Percentiles rank a stretch among this genome's conserved stretches.
Conservation (phyloP, 2,329 filamentous ascomycete genomes). For the Nakataea oryzae region DNA sequence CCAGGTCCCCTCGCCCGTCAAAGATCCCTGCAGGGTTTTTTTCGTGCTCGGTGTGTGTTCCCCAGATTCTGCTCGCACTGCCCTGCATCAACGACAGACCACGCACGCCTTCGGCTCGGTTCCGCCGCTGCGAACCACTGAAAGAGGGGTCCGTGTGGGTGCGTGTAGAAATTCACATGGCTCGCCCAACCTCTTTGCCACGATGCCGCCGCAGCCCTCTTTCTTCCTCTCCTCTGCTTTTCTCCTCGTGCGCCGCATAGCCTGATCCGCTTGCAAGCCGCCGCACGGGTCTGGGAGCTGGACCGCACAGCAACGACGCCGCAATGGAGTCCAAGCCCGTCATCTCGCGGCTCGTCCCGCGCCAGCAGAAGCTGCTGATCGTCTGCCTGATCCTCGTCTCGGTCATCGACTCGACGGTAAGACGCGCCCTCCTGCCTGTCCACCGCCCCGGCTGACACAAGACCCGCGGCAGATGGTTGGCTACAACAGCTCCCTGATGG, state of each 20-base stretch:
- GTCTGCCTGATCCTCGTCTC: not conserved
- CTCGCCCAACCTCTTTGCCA: too few species aligned
- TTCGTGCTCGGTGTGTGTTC: too few species aligned
- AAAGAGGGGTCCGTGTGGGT: not conserved
- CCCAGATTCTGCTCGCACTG: not conserved
- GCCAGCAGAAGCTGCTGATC: not conserved
- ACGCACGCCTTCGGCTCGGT: not conserved
- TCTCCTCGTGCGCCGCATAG: not conserved
- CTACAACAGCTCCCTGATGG: slow-evolving; percentile 23
- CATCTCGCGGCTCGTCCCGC: not conserved
- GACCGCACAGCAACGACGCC: not conserved
- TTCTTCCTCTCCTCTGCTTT: not conserved
- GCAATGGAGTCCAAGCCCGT: not conserved
- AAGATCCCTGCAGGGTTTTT: not conserved
- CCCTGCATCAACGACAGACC: too few species aligned
- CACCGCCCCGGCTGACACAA: not conserved
- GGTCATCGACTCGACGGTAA: not conserved
- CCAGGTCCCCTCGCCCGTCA: too few species aligned
- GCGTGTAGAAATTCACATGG: not conserved
- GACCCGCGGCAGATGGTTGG: slow-evolving; percentile 7
- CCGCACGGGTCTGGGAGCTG: not conserved
- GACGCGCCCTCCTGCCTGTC: not conserved
- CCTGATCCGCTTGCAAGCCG: not conserved
- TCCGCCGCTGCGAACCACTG: not conserved
- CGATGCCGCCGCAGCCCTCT: not conserved